These are phyloP conservation scores for Huiozyma naganishii DNA, from an alignment of 805 yeast genomes.

Conservation along the genomic window DNA sequence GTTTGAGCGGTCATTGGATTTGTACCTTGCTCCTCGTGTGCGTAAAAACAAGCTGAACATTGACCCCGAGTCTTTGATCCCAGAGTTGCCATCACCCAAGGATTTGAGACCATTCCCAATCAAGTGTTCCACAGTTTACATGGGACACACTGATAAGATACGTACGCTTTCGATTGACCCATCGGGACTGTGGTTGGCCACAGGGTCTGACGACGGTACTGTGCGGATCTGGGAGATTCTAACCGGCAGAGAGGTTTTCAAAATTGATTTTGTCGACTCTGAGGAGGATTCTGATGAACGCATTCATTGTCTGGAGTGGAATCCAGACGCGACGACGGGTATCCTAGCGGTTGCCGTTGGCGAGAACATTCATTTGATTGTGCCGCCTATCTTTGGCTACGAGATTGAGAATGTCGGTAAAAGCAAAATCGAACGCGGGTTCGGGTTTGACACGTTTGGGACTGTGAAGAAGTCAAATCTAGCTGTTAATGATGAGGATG, in stretches of 20 bases:
- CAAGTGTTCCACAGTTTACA: constrained; percentile 68
- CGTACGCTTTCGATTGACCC: constrained; percentile 81
- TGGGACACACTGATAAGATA: constrained; percentile 76
- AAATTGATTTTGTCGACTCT: constrained; percentile 38
- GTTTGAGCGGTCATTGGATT: constrained; percentile 87
- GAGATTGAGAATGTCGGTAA: constrained; percentile 76
- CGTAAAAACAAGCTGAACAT: constrained; percentile 83
- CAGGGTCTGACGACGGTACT: constrained; percentile 95
- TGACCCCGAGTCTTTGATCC: constrained; percentile 92
- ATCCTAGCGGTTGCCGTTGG: constrained; percentile 79
- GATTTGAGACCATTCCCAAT: constrained; percentile 96
- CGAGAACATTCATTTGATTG: constrained; percentile 62
- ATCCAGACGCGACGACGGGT: constrained; percentile 67
- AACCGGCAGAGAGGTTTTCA: constrained; percentile 88
- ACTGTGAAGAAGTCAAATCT: constrained; percentile 35
- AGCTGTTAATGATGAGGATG: constrained; percentile 31
- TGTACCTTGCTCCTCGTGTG: constrained; percentile 92
- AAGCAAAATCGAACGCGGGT: constrained; percentile 75
- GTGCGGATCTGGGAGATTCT: constrained; percentile 94
- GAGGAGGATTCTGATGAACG: constrained; percentile 60
- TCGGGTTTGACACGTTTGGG: constrained; percentile 70
- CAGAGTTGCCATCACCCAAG: constrained; percentile 93
- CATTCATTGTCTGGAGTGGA: constrained; percentile 79
- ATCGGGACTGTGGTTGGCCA: constrained; percentile 87
- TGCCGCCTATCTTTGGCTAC: constrained; percentile 87